Base-by-base conservation (phyloP, 208 protist genomes). In the Porcisia hertigi region DNA sequence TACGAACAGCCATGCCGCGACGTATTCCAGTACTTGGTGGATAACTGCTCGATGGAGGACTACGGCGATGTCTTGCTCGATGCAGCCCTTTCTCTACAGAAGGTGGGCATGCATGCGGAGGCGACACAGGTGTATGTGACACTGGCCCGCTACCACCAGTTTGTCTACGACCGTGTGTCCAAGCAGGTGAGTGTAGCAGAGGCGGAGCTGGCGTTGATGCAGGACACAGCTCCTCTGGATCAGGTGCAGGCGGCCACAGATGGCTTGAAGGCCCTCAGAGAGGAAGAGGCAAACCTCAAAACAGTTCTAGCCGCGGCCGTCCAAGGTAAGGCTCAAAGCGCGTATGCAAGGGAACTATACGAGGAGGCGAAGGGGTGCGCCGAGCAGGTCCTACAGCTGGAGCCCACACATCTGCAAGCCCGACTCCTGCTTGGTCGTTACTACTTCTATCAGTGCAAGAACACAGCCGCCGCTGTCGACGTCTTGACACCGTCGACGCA, bases 51-150 rank as follows among this genome's bases (percentile, higher is more conserved):
- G 47, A 95, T 97, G 88, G 86, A 89, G 12, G 84, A 91, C 18
- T 96, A 93, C 76, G 92, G 87, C 58, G 94, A 97, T 75, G 90
- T 95, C 12, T 64, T 97, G 53, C 84, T 92, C 39, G 94, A 97
- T 65, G 89, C 91, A 11, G 94, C 92, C 20, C 82, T 86, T 57
- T 86, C 84, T 16, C 82, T 97, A 55, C 86, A 88, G 76, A 91
- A 92, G 62, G 91, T 93, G 30, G 87, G 90, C 23, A 84, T 94
- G 84, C 84, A 92, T 75, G 76, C 45, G 30, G 89, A 94, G 36
- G 90, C 90, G 3, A 65, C 54, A 18, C 72, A 85, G 71, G 54
- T 97, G 53, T 97, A 90, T 76, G 80, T 82, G 39, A 89, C 85
- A n/a, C 75, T 96, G 30, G 76, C 85, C 12, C 86, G 86, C 41